Percentiles rank a stretch among this genome's conserved stretches.
phyloP scores from a whole-genome alignment of 176 grass and related monocot species.

The Triticum timopheevii region DNA sequence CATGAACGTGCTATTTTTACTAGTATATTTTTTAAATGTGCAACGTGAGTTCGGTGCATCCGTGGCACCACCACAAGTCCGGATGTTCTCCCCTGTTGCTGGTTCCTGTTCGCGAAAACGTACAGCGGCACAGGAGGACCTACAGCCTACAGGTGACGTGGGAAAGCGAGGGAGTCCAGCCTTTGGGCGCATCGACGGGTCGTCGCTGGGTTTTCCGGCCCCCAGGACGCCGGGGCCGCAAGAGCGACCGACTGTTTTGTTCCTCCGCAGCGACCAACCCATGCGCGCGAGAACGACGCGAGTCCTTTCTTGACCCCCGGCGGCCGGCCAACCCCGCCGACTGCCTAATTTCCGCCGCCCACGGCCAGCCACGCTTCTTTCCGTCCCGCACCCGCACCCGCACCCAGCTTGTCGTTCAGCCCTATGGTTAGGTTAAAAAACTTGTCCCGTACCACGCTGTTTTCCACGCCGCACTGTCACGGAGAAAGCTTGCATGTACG shows the following conservation, averaged over 20 bases:
- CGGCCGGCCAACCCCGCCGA: background rate
- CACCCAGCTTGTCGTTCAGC: background rate
- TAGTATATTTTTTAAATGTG: no score
- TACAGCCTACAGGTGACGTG: no score
- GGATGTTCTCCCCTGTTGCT: no score
- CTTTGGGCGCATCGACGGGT: background rate
- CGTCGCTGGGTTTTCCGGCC: background rate
- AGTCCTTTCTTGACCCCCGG: background rate
- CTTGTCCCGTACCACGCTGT: background rate
- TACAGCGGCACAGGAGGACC: no score
- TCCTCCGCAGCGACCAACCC: background rate
- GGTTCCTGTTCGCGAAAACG: no score
- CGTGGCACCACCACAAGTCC: no score
- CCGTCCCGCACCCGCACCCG: no score
- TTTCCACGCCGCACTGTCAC: background rate
- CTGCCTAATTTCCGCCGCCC: background rate
- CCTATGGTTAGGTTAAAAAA: background rate
- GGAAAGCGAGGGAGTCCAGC: background rate
- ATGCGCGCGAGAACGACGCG: background rate
- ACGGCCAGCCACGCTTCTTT: background rate
- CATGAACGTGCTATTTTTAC: no score
- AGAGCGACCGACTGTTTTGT: background rate
- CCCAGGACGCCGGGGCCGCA: background rate
- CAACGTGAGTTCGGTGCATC: no score
- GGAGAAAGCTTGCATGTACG: background rate